Conservation (phyloP, 2,329 filamentous ascomycete species). For the Cercospora beticola region DNA sequence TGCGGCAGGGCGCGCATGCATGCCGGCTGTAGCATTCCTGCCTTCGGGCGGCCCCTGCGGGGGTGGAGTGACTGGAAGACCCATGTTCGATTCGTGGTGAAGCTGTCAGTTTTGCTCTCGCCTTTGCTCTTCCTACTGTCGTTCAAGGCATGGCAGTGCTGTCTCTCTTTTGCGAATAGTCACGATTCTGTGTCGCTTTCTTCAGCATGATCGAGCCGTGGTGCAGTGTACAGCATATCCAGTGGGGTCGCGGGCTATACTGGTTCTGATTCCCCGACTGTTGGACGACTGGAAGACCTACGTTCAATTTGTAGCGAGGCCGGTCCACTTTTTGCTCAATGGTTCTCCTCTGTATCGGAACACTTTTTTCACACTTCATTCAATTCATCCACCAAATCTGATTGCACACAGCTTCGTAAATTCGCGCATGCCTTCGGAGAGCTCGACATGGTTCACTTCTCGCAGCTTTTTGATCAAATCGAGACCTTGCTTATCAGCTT, state of each 20-base stretch:
- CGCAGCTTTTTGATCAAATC: conserved; percentile 34
- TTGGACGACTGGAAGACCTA: background rate
- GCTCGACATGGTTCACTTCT: conserved; percentile 33
- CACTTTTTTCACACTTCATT: background rate
- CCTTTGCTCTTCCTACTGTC: too few relatives aligned
- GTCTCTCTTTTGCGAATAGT: too few relatives aligned
- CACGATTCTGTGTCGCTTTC: too few relatives aligned
- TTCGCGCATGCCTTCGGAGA: conserved; percentile 43
- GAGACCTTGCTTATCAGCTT: conserved; percentile 39
- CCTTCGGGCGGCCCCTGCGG: too few relatives aligned
- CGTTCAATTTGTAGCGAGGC: background rate
- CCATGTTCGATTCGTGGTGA: background rate
- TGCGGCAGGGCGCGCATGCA: too few relatives aligned
- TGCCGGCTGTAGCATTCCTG: too few relatives aligned
- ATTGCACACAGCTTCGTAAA: conserved; percentile 48
- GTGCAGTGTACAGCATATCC: too few relatives aligned
- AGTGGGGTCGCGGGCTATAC: too few relatives aligned
- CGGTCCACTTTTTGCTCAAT: background rate
- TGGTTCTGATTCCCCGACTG: too few relatives aligned
- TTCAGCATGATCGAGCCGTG: too few relatives aligned
- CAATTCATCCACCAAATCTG: conserved; percentile 35
- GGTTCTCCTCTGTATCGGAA: background rate
- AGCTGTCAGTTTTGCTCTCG: too few relatives aligned
- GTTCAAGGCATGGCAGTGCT: too few relatives aligned
- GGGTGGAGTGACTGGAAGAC: background rate